phyloP scores from a whole-genome alignment of 129 eudicot genomes.

The Apium graveolens region DNA sequence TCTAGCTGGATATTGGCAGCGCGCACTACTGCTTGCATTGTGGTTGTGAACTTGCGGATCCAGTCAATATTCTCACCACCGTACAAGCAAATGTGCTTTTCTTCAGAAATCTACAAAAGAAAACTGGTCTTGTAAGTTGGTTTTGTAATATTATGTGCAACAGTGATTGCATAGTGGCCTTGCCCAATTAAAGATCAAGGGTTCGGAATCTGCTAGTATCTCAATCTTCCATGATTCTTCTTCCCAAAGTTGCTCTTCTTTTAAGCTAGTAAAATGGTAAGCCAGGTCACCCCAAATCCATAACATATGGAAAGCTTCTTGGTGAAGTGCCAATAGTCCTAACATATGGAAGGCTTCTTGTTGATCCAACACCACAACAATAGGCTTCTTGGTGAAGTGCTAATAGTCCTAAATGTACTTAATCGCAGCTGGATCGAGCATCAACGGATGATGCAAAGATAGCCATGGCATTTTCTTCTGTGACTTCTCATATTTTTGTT shows the following conservation, averaged over 20 bases:
- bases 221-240: slow-evolving; percentile 68
- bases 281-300: slow-evolving; percentile 90
- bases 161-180: neutral
- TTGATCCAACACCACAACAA: slow-evolving; percentile 80
- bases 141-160: neutral
- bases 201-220: slow-evolving; percentile 62
- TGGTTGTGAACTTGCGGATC: slow-evolving; percentile 54
- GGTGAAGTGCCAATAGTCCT: slow-evolving; percentile 63
- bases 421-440: slow-evolving; percentile 56
- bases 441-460: slow-evolving; percentile 61
- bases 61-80: slow-evolving; percentile 85
- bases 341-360: no score
- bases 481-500: slow-evolving; percentile 29
- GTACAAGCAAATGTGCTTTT: slow-evolving; percentile 59
- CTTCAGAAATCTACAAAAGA: slow-evolving; percentile 28
- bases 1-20: slow-evolving; percentile 39
- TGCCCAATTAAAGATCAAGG: slow-evolving; percentile 54
- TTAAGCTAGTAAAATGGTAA: slow-evolving; percentile 53
- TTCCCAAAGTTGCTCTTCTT: slow-evolving; percentile 65
- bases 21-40: slow-evolving; percentile 30
- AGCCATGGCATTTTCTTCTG: slow-evolving; percentile 73
- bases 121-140: neutral
- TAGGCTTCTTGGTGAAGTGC: slow-evolving; percentile 60
- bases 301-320: slow-evolving; percentile 84
- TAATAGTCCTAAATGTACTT: slow-evolving; percentile 65